These are phyloP conservation scores for Penicillium paradoxum DNA, from an alignment of 495 filamentous ascomycete genomes.

Conservation along the genomic window DNA sequence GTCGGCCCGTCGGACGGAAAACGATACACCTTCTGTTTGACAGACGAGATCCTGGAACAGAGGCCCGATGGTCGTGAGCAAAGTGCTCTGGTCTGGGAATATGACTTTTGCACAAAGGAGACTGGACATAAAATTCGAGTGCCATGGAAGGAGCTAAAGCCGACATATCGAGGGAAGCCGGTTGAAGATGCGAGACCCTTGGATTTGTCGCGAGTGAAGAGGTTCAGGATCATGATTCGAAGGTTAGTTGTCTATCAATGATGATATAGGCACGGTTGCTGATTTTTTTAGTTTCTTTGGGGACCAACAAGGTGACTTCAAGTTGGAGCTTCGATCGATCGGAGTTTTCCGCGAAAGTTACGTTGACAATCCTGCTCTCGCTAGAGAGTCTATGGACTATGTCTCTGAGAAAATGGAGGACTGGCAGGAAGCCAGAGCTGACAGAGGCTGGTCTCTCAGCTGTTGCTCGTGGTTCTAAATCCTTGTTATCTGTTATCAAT, in stretches of 20 bases:
- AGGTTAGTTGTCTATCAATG: conserved; percentile 48
- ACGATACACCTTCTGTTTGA: conserved; percentile 66
- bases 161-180: conserved; percentile 68
- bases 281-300: conserved; percentile 63
- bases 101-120: conserved; percentile 23
- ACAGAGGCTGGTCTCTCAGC: background rate
- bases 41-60: conserved; percentile 55
- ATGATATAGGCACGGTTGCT: background rate
- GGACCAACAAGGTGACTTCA: conserved; percentile 64
- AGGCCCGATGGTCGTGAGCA: conserved; percentile 58
- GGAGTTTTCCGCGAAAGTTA: conserved; percentile 31
- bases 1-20: conserved; percentile 43
- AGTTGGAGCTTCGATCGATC: conserved; percentile 51
- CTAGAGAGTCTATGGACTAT: background rate
- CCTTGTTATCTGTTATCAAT: background rate
- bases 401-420: background rate
- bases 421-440: background rate
- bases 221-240: conserved; percentile 70
- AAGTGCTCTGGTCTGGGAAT: conserved; percentile 53
- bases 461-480: background rate
- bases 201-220: conserved; percentile 53
- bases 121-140: conserved; percentile 36
- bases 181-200: conserved; percentile 51
- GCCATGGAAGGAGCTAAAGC: conserved; percentile 57
- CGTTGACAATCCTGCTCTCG: conserved; percentile 10